These are phyloP conservation scores for Didymella glomerata DNA, from an alignment of 2,329 filamentous ascomycete genomes.

Conservation along the genomic window DNA sequence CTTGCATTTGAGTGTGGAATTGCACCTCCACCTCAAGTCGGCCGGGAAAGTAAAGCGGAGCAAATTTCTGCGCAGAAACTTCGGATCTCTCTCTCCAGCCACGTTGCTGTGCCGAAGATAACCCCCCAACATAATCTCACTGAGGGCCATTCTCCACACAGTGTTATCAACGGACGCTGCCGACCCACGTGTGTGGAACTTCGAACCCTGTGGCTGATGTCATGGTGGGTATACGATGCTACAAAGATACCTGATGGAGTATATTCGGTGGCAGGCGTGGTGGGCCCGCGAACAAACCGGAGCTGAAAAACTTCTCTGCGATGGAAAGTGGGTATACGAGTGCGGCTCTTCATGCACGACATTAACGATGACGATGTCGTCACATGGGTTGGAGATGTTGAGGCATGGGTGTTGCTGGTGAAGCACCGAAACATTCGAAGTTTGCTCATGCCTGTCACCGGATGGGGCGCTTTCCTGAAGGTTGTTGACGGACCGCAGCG, in stretches of 20 bases:
- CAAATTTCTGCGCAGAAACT: conserved; percentile 16
- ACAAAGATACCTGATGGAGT: conserved; percentile 11
- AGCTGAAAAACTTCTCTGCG: conserved; percentile 22
- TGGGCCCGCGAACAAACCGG: conserved; percentile 25
- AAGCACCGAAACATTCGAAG: conserved; percentile 15
- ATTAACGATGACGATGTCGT: conserved; percentile 16
- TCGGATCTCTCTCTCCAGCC: conserved; percentile 9
- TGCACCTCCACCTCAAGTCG: conserved; percentile 17
- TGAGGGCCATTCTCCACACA: conserved; percentile 9
- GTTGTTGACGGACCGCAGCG: conserved; percentile 3
- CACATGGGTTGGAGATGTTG: conserved; percentile 13
- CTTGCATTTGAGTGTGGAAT: conserved; percentile 9
- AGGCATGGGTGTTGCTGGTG: conserved; percentile 19
- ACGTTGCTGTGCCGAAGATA: conserved; percentile 15
- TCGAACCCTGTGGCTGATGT: conserved; percentile 12
- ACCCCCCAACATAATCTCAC: conserved; percentile 17
- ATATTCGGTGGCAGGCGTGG: conserved; percentile 7
- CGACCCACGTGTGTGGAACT: conserved; percentile 21
- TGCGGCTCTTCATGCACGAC: conserved; percentile 20
- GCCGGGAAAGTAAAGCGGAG: conserved; percentile 21
- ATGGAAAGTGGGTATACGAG: conserved; percentile 17
- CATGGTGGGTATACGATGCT: conserved; percentile 12
- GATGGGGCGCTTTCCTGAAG: conserved; percentile 2
- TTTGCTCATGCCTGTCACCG: conserved; percentile 13
- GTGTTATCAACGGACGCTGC: conserved; percentile 18